phyloP scores from a whole-genome alignment of 2,329 filamentous ascomycete genomes.

The Graphilbum ipis-grandicollis region DNA sequence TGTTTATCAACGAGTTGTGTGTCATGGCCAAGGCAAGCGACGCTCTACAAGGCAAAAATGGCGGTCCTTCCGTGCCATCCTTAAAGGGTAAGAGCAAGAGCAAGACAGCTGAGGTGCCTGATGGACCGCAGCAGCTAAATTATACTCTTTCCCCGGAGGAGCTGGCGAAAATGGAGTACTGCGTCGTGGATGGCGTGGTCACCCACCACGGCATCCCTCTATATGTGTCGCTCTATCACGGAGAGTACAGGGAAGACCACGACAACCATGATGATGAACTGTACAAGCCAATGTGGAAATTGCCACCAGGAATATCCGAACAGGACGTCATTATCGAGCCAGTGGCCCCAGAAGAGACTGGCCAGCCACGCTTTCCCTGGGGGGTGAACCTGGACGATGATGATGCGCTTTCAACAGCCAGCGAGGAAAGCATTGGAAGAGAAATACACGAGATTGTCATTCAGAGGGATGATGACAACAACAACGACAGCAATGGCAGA shows the following conservation, averaged over 20 bases:
- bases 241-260: slow-evolving; percentile 1
- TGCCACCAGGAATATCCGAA: slow-evolving; percentile 6
- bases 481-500: neutral
- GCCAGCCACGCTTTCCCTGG: no score
- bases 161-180: slow-evolving; percentile 11
- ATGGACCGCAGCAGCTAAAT: no score
- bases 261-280: neutral
- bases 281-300: slow-evolving; percentile 7
- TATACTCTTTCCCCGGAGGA: slow-evolving; percentile 4
- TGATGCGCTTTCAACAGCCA: slow-evolving; percentile 1
- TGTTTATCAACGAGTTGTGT: slow-evolving; percentile 59
- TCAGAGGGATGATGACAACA: neutral
- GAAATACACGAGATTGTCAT: neutral
- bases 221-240: slow-evolving; percentile 5
- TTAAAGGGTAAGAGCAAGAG: no score
- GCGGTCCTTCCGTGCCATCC: neutral
- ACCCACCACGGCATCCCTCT: slow-evolving; percentile 15
- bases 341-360: neutral
- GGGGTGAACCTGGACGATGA: slow-evolving; percentile 1
- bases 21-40: slow-evolving; percentile 37
- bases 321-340: slow-evolving; percentile 6
- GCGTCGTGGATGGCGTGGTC: slow-evolving; percentile 13
- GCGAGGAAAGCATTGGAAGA: slow-evolving; percentile 1
- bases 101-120: no score
- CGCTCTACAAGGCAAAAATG: neutral